Conservation (phyloP, 2,329 filamentous ascomycete genomes). For the Pestalotiopsis sp. region DNA sequence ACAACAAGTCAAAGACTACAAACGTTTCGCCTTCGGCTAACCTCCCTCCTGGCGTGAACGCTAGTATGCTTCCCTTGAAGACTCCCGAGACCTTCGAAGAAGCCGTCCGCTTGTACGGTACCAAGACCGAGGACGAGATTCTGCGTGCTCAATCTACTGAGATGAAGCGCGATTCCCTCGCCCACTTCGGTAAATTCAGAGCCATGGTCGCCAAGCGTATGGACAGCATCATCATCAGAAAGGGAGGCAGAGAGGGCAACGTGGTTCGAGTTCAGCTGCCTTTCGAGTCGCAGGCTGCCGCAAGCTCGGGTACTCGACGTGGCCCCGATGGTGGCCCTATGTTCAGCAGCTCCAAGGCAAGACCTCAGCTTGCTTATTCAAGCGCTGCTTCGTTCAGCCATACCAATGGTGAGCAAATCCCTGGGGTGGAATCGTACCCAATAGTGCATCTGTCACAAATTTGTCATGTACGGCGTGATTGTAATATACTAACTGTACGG, state of each 20-base stretch:
- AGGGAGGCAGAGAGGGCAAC: constrained; percentile 32
- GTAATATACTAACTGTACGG: constrained; percentile 22
- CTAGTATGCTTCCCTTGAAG: constrained; percentile 14
- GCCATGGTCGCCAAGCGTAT: constrained; percentile 69
- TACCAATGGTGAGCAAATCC: constrained; percentile 37
- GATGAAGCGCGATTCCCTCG: constrained; percentile 69
- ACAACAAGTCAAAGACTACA: constrained; percentile 31
- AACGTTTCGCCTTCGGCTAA: constrained; percentile 5
- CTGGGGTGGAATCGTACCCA: neutral
- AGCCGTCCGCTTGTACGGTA: constrained; percentile 28
- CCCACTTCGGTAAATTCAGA: constrained; percentile 82
- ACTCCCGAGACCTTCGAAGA: constrained; percentile 34
- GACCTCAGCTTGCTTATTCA: constrained; percentile 31
- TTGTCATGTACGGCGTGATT: constrained; percentile 15
- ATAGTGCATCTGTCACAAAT: constrained; percentile 11
- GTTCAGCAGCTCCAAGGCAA: constrained; percentile 31
- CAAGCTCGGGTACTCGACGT: constrained; percentile 34
- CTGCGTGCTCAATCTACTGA: constrained; percentile 50
- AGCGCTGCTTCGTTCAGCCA: constrained; percentile 5
- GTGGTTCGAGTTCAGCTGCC: constrained; percentile 17
- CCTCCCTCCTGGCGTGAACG: neutral
- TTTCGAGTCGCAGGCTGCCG: neutral
- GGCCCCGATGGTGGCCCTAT: constrained; percentile 28
- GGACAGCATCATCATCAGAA: constrained; percentile 64
- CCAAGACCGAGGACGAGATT: constrained; percentile 39